Percentiles rank a stretch among this genome's conserved stretches.
These are phyloP conservation scores for Leccinum truebloodii DNA, from an alignment of 768 basidiomycete species.

Conservation along the genomic window DNA sequence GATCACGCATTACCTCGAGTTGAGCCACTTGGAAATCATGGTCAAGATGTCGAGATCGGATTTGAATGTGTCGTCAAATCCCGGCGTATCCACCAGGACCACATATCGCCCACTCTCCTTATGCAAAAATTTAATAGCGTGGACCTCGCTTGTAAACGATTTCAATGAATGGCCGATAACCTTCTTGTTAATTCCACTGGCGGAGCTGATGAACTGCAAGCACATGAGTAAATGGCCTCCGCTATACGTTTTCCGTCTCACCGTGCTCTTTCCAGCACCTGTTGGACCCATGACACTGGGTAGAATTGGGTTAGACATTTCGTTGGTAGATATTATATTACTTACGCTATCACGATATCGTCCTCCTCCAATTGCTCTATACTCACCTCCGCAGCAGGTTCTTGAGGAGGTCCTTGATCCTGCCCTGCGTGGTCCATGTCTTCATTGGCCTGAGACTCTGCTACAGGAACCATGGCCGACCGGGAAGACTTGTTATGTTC, in stretches of 20 bases:
- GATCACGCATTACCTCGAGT: constrained; percentile 6
- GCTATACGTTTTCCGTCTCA: not conserved
- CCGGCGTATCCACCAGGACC: constrained; percentile 12
- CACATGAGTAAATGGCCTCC: not conserved
- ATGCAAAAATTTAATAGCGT: constrained; percentile 7
- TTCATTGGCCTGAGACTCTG: not conserved
- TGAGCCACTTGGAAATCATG: constrained; percentile 19
- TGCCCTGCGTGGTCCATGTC: not conserved
- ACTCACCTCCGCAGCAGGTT: too few species aligned
- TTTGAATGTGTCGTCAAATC: constrained; percentile 20
- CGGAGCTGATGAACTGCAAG: not conserved
- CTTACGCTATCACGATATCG: too few species aligned
- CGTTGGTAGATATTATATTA: not conserved
- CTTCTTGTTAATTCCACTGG: not conserved
- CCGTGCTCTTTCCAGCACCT: not conserved
- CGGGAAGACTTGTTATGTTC: too few species aligned
- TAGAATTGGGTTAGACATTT: not conserved
- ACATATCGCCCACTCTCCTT: constrained; percentile 1
- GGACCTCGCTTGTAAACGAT: constrained; percentile 15
- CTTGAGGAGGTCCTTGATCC: not conserved
- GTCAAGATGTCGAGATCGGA: constrained; percentile 15
- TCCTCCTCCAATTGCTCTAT: too few species aligned
- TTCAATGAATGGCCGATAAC: constrained; percentile 5
- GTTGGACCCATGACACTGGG: not conserved
- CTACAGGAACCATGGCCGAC: not conserved